Conservation (phyloP, 2,329 filamentous ascomycete genomes). For the Neoscytalidium dimidiatum region DNA sequence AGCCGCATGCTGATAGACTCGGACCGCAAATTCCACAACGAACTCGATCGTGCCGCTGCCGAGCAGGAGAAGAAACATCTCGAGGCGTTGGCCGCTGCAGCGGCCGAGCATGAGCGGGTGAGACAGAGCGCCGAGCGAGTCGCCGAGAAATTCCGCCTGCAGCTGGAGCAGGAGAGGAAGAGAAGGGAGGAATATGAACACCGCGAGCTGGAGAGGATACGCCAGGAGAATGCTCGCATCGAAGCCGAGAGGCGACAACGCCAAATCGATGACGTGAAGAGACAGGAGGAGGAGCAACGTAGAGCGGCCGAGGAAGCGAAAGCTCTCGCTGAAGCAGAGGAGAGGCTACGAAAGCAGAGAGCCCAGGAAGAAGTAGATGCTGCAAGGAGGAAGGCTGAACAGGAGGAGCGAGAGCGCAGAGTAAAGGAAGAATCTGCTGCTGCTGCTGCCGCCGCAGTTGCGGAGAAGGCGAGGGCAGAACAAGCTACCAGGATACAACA, state of each 20-base stretch:
- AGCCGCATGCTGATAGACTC: slow-evolving; percentile 43
- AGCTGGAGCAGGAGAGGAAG: slow-evolving; percentile 39
- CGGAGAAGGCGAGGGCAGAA: slow-evolving; percentile 29
- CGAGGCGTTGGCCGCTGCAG: slow-evolving; percentile 66
- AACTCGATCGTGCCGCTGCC: slow-evolving; percentile 62
- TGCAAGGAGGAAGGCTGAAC: slow-evolving; percentile 23
- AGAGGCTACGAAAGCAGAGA: slow-evolving; percentile 32
- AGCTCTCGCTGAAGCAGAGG: slow-evolving; percentile 34
- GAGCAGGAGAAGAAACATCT: slow-evolving; percentile 65
- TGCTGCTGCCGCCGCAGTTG: slow-evolving; percentile 17
- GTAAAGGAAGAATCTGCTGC: slow-evolving; percentile 24
- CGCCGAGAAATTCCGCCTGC: slow-evolving; percentile 50
- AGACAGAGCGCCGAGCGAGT: slow-evolving; percentile 57
- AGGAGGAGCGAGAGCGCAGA: slow-evolving; percentile 26
- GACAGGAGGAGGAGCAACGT: slow-evolving; percentile 35
- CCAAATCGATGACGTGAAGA: slow-evolving; percentile 34
- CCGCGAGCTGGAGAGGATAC: slow-evolving; percentile 42
- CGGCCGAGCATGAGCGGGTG: slow-evolving; percentile 67
- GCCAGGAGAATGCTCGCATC: slow-evolving; percentile 46
- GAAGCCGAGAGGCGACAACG: slow-evolving; percentile 38
- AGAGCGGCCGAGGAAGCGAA: slow-evolving; percentile 26
- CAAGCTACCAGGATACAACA: slow-evolving; percentile 27
- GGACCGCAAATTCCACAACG: slow-evolving; percentile 54
- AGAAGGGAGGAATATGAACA: slow-evolving; percentile 38
- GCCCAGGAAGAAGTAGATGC: slow-evolving; percentile 27